A percentile compares a stretch with the other conserved stretches of the same genome.
Evolutionary conservation across 2,329 filamentous ascomycete species (phyloP).

Genomic region (Aspergillus sclerotialis): DNA sequence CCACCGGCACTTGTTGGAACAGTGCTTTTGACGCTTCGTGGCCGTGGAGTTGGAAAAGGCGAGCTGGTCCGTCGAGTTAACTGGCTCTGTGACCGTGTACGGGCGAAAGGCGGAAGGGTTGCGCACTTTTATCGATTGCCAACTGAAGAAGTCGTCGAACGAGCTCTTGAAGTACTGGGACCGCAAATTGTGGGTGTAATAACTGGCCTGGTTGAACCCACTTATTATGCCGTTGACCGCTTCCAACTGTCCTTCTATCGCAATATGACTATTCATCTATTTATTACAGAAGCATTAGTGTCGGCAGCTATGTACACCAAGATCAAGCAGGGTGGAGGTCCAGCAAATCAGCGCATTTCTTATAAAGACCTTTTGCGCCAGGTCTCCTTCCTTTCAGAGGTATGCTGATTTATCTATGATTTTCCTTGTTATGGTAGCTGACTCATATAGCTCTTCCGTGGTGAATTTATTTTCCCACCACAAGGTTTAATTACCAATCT

Average conservation of each 20-base stretch:
- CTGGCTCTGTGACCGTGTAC: constrained; percentile 78
- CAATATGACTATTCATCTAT: constrained; percentile 98
- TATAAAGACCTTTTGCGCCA: constrained; percentile 69
- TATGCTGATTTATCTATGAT: constrained; percentile 13
- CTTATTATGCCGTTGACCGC: constrained; percentile 88
- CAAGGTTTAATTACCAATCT: constrained; percentile 77
- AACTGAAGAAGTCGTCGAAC: constrained; percentile 74
- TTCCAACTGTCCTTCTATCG: constrained; percentile 98
- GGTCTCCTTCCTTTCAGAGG: constrained; percentile 76
- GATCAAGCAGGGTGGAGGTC: constrained; percentile 85
- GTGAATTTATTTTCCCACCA: constrained; percentile 93
- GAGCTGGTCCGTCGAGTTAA: constrained; percentile 82
- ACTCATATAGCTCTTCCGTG: constrained; percentile 66
- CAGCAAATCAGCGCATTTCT: constrained; percentile 68
- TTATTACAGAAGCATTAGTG: constrained; percentile 87
- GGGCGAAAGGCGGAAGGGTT: constrained; percentile 81
- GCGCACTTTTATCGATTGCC: constrained; percentile 83
- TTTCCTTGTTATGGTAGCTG: constrained; percentile 7
- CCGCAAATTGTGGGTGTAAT: constrained; percentile 79
- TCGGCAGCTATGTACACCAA: constrained; percentile 84
- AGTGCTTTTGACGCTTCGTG: constrained; percentile 80
- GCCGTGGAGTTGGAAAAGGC: constrained; percentile 79
- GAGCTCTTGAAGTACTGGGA: constrained; percentile 85
- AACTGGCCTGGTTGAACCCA: constrained; percentile 75
- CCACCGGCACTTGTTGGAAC: constrained; percentile 94